A percentile compares a stretch with the other conserved stretches of the same genome.
Conservation (phyloP, 352 stramenopile genomes). For the Pythium pectinolyticum region DNA sequence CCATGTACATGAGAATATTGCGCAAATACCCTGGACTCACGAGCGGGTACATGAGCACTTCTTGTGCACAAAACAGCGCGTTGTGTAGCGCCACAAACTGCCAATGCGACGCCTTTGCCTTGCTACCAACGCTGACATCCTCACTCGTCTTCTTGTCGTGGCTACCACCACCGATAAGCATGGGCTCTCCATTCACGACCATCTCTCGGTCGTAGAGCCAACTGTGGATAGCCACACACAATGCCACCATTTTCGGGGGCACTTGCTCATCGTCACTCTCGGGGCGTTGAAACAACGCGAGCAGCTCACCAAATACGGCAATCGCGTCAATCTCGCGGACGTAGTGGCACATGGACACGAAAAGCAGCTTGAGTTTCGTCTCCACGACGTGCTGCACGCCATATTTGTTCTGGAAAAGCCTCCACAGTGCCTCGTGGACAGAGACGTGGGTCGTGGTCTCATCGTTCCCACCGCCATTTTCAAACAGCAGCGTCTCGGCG, state of each 20-base stretch:
- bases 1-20: constrained; percentile 52
- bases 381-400: constrained; percentile 55
- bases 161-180: not conserved
- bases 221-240: constrained; percentile 53
- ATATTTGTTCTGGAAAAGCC: constrained; percentile 49
- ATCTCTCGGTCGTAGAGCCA: constrained; percentile 69
- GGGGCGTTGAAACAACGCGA: constrained; percentile 42
- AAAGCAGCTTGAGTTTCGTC: constrained; percentile 61
- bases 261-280: constrained; percentile 34
- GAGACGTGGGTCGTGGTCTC: constrained; percentile 23
- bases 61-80: constrained; percentile 60
- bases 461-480: constrained; percentile 23
- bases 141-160: not conserved
- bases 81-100: constrained; percentile 59
- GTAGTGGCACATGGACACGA: constrained; percentile 60
- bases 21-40: constrained; percentile 60
- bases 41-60: constrained; percentile 71
- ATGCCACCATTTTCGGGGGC: constrained; percentile 49
- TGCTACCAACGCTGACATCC: constrained; percentile 19
- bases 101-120: constrained; percentile 43
- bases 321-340: constrained; percentile 52
- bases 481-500: constrained; percentile 49
- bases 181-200: constrained; percentile 46
- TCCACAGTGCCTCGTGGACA: constrained; percentile 44
- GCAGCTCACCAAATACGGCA: constrained; percentile 67